Evolutionary conservation across 331 rosid genomes (phyloP).

Genomic region (Dryas integrifolia): DNA sequence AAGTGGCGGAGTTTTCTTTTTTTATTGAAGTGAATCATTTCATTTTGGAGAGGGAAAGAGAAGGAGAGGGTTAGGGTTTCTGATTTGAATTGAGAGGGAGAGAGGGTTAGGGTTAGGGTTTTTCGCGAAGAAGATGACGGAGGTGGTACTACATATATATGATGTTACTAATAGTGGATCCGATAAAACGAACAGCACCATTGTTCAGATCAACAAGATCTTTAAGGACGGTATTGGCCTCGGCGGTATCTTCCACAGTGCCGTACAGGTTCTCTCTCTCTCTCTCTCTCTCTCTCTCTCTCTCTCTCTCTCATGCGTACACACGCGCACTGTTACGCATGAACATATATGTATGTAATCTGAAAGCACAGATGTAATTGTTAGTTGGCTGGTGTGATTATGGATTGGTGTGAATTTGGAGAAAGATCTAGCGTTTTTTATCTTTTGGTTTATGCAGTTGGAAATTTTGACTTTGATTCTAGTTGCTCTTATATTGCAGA

Average conservation of each 20-base stretch:
- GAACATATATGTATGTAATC: background rate
- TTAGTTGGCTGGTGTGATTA: slow-evolving; percentile 11
- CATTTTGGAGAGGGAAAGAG: slow-evolving; percentile 2
- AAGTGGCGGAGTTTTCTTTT: slow-evolving; percentile 7
- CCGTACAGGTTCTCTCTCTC: slow-evolving; percentile 65
- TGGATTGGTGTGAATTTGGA: slow-evolving; percentile 21
- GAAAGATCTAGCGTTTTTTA: slow-evolving; percentile 38
- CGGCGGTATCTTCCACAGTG: slow-evolving; percentile 98
- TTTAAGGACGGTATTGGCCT: slow-evolving; percentile 97
- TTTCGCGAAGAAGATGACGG: slow-evolving; percentile 57
- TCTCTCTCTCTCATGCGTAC: background rate
- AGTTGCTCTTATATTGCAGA: background rate
- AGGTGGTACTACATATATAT: slow-evolving; percentile 78
- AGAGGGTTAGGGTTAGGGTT: slow-evolving; percentile 23
- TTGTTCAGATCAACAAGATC: slow-evolving; percentile 94
- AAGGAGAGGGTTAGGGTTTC: slow-evolving; percentile 1
- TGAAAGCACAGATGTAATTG: background rate
- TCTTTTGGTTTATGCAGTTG: slow-evolving; percentile 4
- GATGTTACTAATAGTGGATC: slow-evolving; percentile 99
- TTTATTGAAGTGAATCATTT: slow-evolving; percentile 6
- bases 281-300: background rate
- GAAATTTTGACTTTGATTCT: background rate
- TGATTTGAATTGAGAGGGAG: slow-evolving; percentile 19
- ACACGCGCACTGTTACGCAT: background rate
- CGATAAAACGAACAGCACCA: slow-evolving; percentile 89